phyloP scores from a whole-genome alignment of 192 early-diverging fungal species.

The Coemansia sp. region DNA sequence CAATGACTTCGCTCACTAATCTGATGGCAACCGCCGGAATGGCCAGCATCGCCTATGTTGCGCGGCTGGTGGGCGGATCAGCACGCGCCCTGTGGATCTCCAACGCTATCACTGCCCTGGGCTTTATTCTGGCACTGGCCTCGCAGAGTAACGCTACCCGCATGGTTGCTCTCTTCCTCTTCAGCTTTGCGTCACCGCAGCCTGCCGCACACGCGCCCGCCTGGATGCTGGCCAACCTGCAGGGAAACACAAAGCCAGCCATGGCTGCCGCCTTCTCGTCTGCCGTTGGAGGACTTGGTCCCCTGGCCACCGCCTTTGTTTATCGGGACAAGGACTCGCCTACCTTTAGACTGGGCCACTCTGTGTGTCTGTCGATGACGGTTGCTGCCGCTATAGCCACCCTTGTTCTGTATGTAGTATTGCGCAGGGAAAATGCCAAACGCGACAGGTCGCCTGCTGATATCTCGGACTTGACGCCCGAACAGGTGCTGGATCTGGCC shows the following conservation, averaged over 20 bases:
- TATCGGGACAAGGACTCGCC: conserved; percentile 49
- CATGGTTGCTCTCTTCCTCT: conserved; percentile 41
- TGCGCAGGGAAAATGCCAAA: conserved; percentile 31
- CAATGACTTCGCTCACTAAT: conserved; percentile 43
- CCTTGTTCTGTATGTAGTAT: conserved; percentile 10
- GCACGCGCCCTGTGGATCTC: conserved; percentile 31
- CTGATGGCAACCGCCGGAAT: conserved; percentile 47
- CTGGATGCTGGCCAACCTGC: conserved; percentile 51
- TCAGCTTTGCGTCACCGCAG: conserved; percentile 54
- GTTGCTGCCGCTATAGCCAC: conserved; percentile 21
- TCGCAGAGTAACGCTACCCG: conserved; percentile 11
- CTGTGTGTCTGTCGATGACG: conserved; percentile 44
- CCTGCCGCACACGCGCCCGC: conserved; percentile 48
- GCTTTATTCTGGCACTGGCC: conserved; percentile 36
- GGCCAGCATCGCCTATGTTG: conserved; percentile 41
- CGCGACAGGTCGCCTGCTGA: conserved; percentile 22
- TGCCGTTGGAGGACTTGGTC: conserved; percentile 45
- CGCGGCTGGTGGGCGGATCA: conserved; percentile 18
- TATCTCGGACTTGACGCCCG: conserved; percentile 16
- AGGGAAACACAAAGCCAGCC: conserved; percentile 48
- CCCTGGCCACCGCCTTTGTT: conserved; percentile 47
- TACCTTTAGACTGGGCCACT: conserved; percentile 33
- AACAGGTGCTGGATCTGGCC: conserved; percentile 37
- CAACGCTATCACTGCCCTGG: conserved; percentile 22
- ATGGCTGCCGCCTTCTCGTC: conserved; percentile 44